Evolutionary conservation across 1,139 yeast genomes (phyloP).

Genomic region (Yamadazyma triangularis): DNA sequence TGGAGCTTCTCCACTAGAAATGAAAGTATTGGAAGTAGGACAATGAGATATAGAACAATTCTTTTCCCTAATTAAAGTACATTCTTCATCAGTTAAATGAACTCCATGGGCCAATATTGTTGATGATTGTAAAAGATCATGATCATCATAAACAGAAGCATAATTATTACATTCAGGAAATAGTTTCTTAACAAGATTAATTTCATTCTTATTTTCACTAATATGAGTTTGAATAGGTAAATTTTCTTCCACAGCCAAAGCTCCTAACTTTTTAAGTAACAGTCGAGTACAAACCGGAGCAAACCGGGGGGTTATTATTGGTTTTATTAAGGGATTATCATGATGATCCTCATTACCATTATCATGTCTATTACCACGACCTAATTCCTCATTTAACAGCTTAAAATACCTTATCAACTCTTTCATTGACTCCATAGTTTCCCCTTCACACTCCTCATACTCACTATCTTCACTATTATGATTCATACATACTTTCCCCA

Average conservation of each 20-base stretch:
- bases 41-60: conserved; percentile 85
- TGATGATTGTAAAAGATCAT: conserved; percentile 52
- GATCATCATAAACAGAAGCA: conserved; percentile 71
- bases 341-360: too few species aligned
- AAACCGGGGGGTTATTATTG: conserved; percentile 88
- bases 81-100: conserved; percentile 65
- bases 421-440: conserved; percentile 54
- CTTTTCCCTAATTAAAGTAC: conserved; percentile 46
- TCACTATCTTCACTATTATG: conserved; percentile 59
- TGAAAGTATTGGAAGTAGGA: conserved; percentile 85
- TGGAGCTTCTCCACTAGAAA: conserved; percentile 90
- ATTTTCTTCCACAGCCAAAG: conserved; percentile 41
- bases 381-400: conserved; percentile 45
- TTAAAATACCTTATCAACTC: conserved; percentile 56
- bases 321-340: too few species aligned
- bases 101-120: conserved; percentile 91
- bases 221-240: conserved; percentile 88
- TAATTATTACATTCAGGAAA: conserved; percentile 72
- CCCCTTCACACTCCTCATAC: conserved; percentile 59
- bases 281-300: conserved; percentile 81
- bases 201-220: conserved; percentile 73
- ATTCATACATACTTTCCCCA: conserved; percentile 94
- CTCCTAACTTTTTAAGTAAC: conserved; percentile 61
- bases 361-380: too few species aligned
- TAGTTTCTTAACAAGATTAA: conserved; percentile 65